Base-by-base conservation (phyloP, 2,329 filamentous ascomycete genomes). In the Thelonectria rubi region DNA sequence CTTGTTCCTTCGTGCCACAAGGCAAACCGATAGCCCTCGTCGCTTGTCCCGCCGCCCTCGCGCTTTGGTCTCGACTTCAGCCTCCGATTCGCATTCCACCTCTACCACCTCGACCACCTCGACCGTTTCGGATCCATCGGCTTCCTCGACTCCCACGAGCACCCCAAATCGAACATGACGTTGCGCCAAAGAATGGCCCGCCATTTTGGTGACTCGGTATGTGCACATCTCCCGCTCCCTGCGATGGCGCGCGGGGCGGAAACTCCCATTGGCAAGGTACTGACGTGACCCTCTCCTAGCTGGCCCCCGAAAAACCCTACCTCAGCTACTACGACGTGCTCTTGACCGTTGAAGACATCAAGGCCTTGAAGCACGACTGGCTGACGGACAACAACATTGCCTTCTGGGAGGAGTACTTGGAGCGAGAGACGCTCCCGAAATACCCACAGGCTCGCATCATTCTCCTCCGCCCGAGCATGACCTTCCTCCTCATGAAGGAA, bases 321-420 rank as follows among this genome's bases (percentile, higher is more conserved):
- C 74, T 79, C 46, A 78, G 75, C 65, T 79, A 81, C 64, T 78
- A 80, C 68, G 79, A 79, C 62, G 75, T 78, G n/a, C 69, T 75
- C 50, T 67, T 98, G 69, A 97, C 92, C 52, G 87, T 89, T 75
- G 92, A 95, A 75, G 95, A 99, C 77, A 87, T 98, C 69, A 91
- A 94, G 75, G 90, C 91, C 15, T 86, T 99, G 60, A 93, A 91
- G 78, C 84, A 91, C 77, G 95, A 97, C 82, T 99, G 95, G 95
- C 83, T 99, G 54, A 97, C 94, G 45, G 95, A 99, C 77, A 97
- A 97, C 81, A 94, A 93, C 70, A 98, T 99, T 68, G 90, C 93
- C 52, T 98, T 99, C 76, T 99, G 95, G 94, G 92, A 98, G 84
- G 94, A 98, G 85, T 97, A 88, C 75, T 88, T 99, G 67, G 95